A percentile compares a stretch with the other conserved stretches of the same genome.
Conservation (phyloP, 2,329 filamentous ascomycete species). For the Colletotrichum siamense region DNA sequence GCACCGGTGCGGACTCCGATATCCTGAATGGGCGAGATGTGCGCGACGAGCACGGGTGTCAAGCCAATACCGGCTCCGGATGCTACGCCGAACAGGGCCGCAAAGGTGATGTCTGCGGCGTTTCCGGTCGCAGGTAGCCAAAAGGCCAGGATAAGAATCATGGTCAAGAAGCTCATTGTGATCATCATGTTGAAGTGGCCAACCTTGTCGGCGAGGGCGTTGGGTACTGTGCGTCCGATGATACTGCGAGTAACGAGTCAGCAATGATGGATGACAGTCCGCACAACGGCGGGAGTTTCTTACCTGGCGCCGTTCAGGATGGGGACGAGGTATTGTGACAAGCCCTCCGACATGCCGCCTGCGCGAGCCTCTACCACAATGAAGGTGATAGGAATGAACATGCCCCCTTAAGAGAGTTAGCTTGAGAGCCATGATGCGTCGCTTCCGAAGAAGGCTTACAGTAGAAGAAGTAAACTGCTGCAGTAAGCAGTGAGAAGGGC, state of each 20-base stretch:
- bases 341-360: conserved; percentile 21
- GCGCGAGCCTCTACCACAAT: conserved; percentile 26
- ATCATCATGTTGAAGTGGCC: conserved; percentile 39
- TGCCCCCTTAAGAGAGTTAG: neutral
- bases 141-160: conserved; percentile 37
- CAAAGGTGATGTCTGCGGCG: conserved; percentile 32
- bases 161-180: conserved; percentile 45
- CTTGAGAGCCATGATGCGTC: neutral
- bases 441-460: neutral
- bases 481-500: conserved; percentile 30
- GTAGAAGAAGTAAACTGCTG: conserved; percentile 35
- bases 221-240: conserved; percentile 28
- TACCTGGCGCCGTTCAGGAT: conserved; percentile 27
- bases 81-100: conserved; percentile 38
- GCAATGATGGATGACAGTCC: neutral
- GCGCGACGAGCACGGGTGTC: conserved; percentile 37
- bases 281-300: neutral
- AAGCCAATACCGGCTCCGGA: conserved; percentile 39
- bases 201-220: conserved; percentile 27
- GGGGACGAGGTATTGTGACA: conserved; percentile 27
- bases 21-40: conserved; percentile 60
- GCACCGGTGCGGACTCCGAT: conserved; percentile 60
- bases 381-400: conserved; percentile 23
- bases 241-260: neutral
- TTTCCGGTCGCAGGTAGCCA: conserved; percentile 37